These are phyloP conservation scores for Eustoma russellianum DNA, from an alignment of 257 asterid genomes.

Conservation along the genomic window DNA sequence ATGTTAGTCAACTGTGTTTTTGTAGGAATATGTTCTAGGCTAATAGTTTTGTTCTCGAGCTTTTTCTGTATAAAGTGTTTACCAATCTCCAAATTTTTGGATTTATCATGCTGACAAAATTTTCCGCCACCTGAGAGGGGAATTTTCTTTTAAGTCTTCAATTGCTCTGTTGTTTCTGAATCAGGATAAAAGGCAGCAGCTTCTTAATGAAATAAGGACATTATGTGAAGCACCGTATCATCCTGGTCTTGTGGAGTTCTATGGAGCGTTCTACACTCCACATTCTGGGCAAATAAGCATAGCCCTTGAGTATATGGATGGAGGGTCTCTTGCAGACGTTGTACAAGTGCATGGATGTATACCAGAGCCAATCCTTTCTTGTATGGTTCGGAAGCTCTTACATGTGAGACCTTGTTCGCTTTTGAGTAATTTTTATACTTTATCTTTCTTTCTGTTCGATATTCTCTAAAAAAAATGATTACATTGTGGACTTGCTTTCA, in stretches of 20 bases:
- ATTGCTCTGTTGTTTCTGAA: too few species aligned
- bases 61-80: too few species aligned
- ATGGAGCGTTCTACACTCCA: constrained; percentile 94
- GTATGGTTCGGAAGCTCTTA: constrained; percentile 80
- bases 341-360: constrained; percentile 48
- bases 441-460: too few species aligned
- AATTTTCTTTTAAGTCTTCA: too few species aligned
- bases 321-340: constrained; percentile 93
- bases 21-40: too few species aligned
- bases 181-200: constrained; percentile 97
- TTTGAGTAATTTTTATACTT: background rate
- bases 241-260: constrained; percentile 86
- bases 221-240: constrained; percentile 92
- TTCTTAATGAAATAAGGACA: constrained; percentile 89
- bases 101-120: too few species aligned
- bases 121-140: too few species aligned
- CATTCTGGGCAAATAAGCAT: constrained; percentile 98
- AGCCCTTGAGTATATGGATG: constrained; percentile 97
- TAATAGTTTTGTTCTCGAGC: too few species aligned
- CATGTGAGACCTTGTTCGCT: constrained; percentile 37
- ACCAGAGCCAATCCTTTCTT: constrained; percentile 78
- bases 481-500: too few species aligned
- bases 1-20: too few species aligned
- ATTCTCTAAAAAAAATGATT: too few species aligned
- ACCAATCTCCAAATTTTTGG: too few species aligned